Conservation (phyloP, 441 rosid genomes). For the Syzygium malaccense region DNA sequence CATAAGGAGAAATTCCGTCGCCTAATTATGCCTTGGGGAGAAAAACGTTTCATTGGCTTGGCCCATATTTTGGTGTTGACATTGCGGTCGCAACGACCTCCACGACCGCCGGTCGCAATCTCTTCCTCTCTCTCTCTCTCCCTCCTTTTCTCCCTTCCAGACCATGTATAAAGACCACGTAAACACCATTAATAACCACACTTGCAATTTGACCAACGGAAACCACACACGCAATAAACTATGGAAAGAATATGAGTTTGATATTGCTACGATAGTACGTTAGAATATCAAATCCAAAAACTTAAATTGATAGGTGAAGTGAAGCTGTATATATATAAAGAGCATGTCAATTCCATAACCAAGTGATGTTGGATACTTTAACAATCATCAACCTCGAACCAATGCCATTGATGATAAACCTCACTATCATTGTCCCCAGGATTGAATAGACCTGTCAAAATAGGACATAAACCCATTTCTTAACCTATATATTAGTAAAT, state of each 20-base stretch:
- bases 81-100: background rate
- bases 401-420: background rate
- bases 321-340: no score
- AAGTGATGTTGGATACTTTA: no score
- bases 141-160: background rate
- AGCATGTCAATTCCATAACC: rapidly evolving
- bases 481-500: no score
- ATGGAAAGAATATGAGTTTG: background rate
- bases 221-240: no score
- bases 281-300: no score
- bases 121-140: background rate
- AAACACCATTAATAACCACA: background rate
- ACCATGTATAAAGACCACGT: background rate
- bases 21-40: background rate
- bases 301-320: no score
- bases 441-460: no score
- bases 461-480: no score
- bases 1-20: background rate
- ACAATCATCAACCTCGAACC: background rate
- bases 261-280: no score
- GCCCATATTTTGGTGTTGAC: background rate
- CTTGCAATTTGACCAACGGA: background rate
- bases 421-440: background rate
- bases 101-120: background rate
- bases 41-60: background rate